A percentile compares a stretch with the other conserved stretches of the same genome.
Conservation (phyloP, 495 filamentous ascomycete species). For the Podospora pseudocomata region DNA sequence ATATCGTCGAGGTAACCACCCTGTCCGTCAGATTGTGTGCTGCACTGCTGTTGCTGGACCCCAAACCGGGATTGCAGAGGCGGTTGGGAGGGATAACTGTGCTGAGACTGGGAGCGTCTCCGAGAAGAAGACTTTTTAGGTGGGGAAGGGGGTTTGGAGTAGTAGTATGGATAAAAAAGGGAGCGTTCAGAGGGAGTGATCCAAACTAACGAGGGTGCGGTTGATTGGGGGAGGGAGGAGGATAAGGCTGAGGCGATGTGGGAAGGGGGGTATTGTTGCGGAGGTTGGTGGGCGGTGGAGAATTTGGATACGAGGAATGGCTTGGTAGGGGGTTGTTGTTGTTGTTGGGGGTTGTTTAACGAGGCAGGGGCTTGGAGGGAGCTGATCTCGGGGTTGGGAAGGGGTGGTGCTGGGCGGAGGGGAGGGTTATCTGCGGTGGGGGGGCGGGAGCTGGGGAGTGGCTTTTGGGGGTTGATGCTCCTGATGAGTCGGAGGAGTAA, state of each 20-base stretch:
- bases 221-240: neutral
- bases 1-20: neutral
- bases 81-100: neutral
- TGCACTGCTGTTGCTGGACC: neutral
- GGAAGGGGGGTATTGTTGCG: neutral
- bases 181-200: neutral
- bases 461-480: neutral
- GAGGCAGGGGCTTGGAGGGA: neutral
- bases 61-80: neutral
- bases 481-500: neutral
- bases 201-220: neutral
- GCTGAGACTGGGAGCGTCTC: neutral
- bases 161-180: neutral
- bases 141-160: neutral
- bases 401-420: neutral
- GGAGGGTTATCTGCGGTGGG: neutral
- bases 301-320: neutral
- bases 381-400: neutral
- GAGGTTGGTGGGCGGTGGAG: neutral
- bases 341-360: neutral
- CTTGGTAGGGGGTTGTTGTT: neutral
- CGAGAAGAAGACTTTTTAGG: neutral
- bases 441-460: neutral
- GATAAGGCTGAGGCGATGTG: neutral
- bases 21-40: neutral